These are phyloP conservation scores for Amanita rubescens DNA, from an alignment of 768 basidiomycete species.

Conservation along the genomic window DNA sequence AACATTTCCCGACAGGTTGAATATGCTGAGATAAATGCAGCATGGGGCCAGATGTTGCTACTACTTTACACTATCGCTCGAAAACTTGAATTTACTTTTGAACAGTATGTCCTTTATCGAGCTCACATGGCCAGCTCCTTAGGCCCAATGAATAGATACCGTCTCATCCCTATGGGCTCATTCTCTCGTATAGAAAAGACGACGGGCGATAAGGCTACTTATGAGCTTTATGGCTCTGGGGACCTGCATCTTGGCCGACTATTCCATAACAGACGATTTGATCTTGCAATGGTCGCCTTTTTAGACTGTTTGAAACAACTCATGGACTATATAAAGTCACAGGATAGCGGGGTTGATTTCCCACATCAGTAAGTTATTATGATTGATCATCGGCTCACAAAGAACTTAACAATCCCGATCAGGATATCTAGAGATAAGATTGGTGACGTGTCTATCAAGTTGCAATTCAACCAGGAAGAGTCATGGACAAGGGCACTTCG, in stretches of 20 bases:
- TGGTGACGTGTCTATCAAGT: constrained; percentile 88
- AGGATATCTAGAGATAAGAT: constrained; percentile 94
- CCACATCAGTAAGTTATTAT: constrained; percentile 73
- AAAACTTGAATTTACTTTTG: constrained; percentile 86
- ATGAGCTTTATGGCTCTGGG: constrained; percentile 93
- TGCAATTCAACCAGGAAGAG: constrained; percentile 94
- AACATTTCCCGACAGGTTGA: constrained; percentile 55
- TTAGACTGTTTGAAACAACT: constrained; percentile 91
- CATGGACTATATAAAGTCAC: constrained; percentile 75
- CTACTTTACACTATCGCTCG: constrained; percentile 85
- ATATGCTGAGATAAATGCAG: constrained; percentile 98
- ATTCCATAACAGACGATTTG: constrained; percentile 92
- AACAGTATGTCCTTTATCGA: constrained; percentile 45
- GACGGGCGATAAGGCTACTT: constrained; percentile 72
- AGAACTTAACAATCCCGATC: constrained; percentile 10
- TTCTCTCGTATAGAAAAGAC: constrained; percentile 88
- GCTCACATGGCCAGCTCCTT: background rate
- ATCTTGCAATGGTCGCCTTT: constrained; percentile 93
- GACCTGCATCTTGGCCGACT: constrained; percentile 85
- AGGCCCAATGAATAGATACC: constrained; percentile 51
- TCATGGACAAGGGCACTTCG: constrained; percentile 91
- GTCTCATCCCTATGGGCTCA: constrained; percentile 88
- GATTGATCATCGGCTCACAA: background rate
- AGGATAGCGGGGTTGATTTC: constrained; percentile 68
- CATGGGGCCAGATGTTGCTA: constrained; percentile 95